These are phyloP conservation scores for Termitomyces sp. DNA, from an alignment of 768 basidiomycete species.

Conservation along the genomic window DNA sequence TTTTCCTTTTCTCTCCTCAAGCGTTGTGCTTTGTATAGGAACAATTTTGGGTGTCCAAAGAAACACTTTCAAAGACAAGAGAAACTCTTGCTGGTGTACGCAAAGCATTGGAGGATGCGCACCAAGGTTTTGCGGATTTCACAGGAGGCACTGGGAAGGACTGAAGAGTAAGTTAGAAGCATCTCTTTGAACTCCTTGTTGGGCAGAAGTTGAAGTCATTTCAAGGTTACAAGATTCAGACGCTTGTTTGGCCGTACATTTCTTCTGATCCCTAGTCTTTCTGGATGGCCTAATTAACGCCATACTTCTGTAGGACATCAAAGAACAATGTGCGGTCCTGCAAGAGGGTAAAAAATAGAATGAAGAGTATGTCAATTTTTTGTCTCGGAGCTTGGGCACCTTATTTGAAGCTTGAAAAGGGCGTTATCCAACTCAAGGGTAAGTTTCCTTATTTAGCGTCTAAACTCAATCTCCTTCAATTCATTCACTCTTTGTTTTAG, in stretches of 20 bases:
- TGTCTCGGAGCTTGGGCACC: too few relatives aligned
- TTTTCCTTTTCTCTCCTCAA: not conserved
- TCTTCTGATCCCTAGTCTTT: not conserved
- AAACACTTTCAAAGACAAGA: not conserved
- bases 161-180: not conserved
- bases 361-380: not conserved
- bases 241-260: constrained; percentile 6
- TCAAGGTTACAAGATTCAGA: constrained; percentile 1
- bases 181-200: not conserved
- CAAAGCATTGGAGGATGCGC: not conserved
- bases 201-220: not conserved
- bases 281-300: not conserved
- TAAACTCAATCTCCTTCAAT: not conserved
- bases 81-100: not conserved
- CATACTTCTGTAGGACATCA: not conserved
- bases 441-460: not conserved
- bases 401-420: not conserved
- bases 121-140: not conserved
- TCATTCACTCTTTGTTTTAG: not conserved
- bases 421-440: not conserved
- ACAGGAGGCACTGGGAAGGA: not conserved
- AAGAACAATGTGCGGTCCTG: not conserved
- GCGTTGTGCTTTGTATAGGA: not conserved
- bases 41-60: constrained; percentile 14
- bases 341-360: not conserved